These are phyloP conservation scores for Pseudocercospora fijiensis DNA, from an alignment of 2,329 filamentous ascomycete genomes.

Conservation along the genomic window DNA sequence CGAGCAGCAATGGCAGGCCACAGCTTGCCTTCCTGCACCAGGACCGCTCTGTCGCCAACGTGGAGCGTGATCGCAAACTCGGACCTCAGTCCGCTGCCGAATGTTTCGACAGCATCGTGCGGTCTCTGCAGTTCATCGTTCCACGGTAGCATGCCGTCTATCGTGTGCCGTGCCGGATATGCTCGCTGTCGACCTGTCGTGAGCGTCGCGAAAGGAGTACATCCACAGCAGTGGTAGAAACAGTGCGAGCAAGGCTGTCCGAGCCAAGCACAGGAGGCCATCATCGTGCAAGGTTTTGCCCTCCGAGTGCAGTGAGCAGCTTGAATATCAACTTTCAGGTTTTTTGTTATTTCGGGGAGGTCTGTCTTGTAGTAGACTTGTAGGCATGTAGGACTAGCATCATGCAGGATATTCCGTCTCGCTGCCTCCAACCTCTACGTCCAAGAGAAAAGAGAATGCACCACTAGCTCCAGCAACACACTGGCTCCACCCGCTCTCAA, in stretches of 20 bases:
- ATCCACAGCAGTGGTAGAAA: slow-evolving; percentile 9
- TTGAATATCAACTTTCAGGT: slow-evolving; percentile 22
- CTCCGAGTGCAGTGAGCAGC: slow-evolving; percentile 2
- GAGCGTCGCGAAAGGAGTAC: slow-evolving; percentile 10
- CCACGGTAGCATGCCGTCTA: slow-evolving; percentile 8
- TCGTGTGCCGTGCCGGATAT: slow-evolving; percentile 14
- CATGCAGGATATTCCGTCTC: slow-evolving; percentile 26
- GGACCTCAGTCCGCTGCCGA: slow-evolving; percentile 1
- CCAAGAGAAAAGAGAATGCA: slow-evolving; percentile 29
- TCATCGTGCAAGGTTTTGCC: slow-evolving; percentile 3
- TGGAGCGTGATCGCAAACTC: background rate
- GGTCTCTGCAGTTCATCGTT: background rate
- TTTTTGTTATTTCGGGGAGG: slow-evolving; percentile 23
- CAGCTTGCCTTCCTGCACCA: background rate
- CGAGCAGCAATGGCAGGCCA: background rate
- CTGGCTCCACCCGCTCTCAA: slow-evolving; percentile 27
- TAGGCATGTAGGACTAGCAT: slow-evolving; percentile 27
- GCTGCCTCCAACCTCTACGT: slow-evolving; percentile 29
- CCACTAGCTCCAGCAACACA: slow-evolving; percentile 28
- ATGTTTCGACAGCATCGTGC: background rate
- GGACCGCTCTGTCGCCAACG: background rate
- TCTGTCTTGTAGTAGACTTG: slow-evolving; percentile 16
- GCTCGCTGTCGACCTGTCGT: slow-evolving; percentile 11
- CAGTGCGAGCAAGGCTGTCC: slow-evolving; percentile 1
- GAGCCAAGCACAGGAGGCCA: slow-evolving; percentile 5